phyloP scores from a whole-genome alignment of 108 stramenopile species.

The Nannochloropsis granulata region DNA sequence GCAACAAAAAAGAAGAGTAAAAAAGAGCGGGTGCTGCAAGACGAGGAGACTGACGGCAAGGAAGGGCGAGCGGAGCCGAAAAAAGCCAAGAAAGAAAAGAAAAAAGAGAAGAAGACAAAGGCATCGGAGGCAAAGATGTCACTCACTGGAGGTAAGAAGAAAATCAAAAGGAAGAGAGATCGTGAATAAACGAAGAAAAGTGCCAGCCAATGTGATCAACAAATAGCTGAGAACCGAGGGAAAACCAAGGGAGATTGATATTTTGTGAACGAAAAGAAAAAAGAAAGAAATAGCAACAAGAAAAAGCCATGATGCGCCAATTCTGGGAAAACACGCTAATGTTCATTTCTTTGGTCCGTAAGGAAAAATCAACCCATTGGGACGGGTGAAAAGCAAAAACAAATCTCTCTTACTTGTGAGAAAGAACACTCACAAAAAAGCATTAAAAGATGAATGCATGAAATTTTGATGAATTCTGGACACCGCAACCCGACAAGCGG shows the following conservation, averaged over 20 bases:
- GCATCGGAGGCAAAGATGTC: too few relatives aligned
- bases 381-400: not conserved
- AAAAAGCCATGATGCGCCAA: not conserved
- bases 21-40: not conserved
- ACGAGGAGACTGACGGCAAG: not conserved
- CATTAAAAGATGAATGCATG: too few relatives aligned
- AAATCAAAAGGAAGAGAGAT: too few relatives aligned
- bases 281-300: not conserved
- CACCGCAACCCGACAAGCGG: too few relatives aligned
- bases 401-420: not conserved
- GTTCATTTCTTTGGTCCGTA: not conserved
- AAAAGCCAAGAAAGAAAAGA: too few relatives aligned
- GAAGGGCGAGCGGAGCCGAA: not conserved
- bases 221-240: too few relatives aligned
- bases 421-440: not conserved
- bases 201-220: too few relatives aligned
- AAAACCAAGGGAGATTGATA: not conserved
- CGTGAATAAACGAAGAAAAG: too few relatives aligned
- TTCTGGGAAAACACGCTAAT: not conserved
- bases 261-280: not conserved
- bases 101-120: too few relatives aligned
- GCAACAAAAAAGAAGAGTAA: constrained; percentile 21
- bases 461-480: too few relatives aligned
- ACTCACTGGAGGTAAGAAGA: too few relatives aligned
- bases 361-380: not conserved